Evolutionary conservation across 1,139 yeast species (phyloP), one percentile per base, ranked within the genome.

Genomic region (Scheffersomyces illinoinensis): DNA sequence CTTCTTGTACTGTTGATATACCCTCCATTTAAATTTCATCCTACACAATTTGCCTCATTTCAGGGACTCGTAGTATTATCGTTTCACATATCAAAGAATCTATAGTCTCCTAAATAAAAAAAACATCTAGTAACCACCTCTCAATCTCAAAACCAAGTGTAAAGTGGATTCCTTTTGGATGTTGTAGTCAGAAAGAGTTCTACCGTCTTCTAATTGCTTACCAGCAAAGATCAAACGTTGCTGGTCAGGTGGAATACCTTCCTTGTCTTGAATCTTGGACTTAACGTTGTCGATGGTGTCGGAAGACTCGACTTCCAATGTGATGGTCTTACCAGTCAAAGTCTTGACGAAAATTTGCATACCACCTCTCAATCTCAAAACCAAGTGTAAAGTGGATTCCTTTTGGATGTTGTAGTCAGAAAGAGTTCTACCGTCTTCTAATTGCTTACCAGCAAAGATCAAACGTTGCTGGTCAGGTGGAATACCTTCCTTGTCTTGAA

Each of bases 161-260:
- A 95, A 84, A 71, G 98, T 95, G 69, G 98, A 93, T 87, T 95
- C 99, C 92, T 95, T 93, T 87, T 93, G 98, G 87, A 95, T 95
- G 96, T 93, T 93, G 97, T 95, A 95, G 89, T 95, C 99, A 73
- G 97, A 90, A 76, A 95, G 88, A 71, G 98, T 93, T 88, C 98
- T 92, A 76, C 98, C 98, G 76, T 95, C 98, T 86, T 93, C 98
- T 81, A 95, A 91, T 86, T 93, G 98, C 89, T 93, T 93, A 89
- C 99, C 99, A 81, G 98, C 98, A 81, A 95, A 95, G 91, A 95
- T 92, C 79, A 93, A 90, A 87, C 98, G 92, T 88, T 95, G 98
- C 84, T 93, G 98, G 83, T 93, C 98, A 75, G 98, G 97, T 83
- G 98, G 98, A 74, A 95, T 93, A 77, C 98, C 98, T 83, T 93